Evolutionary conservation across 2,329 filamentous ascomycete genomes (phyloP).

Genomic region (Paecilomyces formosus): DNA sequence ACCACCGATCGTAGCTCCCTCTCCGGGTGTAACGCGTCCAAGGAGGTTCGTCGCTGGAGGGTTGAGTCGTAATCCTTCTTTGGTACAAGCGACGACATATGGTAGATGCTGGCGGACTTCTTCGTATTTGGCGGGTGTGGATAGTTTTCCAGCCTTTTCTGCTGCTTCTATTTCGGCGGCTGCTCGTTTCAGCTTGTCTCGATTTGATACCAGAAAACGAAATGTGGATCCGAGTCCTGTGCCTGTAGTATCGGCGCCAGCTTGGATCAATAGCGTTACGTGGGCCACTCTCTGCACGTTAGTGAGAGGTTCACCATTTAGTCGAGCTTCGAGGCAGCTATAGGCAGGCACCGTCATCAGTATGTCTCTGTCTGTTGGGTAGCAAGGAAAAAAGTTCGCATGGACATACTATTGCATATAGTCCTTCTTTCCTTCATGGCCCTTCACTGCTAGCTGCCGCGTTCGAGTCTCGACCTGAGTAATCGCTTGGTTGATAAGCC

Average conservation of each 20-base stretch:
- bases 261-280: slow-evolving; percentile 30
- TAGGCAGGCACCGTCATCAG: background rate
- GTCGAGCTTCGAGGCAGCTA: slow-evolving; percentile 26
- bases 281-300: slow-evolving; percentile 27
- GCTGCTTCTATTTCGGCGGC: slow-evolving; percentile 16
- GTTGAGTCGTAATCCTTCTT: slow-evolving; percentile 24
- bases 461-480: slow-evolving; percentile 23
- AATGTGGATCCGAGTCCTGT: slow-evolving; percentile 26
- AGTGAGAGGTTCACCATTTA: slow-evolving; percentile 20
- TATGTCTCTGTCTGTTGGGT: background rate
- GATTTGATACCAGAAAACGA: slow-evolving; percentile 17
- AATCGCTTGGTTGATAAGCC: slow-evolving; percentile 30
- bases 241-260: slow-evolving; percentile 28
- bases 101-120: slow-evolving; percentile 20
- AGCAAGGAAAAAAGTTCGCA: too few species aligned
- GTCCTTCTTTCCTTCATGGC: slow-evolving; percentile 16
- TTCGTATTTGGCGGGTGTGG: slow-evolving; percentile 10
- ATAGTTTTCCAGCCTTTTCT: slow-evolving; percentile 1
- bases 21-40: slow-evolving; percentile 18
- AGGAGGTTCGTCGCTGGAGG: slow-evolving; percentile 19
- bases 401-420: slow-evolving; percentile 25
- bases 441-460: slow-evolving; percentile 1
- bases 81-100: slow-evolving; percentile 28
- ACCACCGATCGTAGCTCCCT: slow-evolving; percentile 23
- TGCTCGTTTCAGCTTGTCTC: slow-evolving; percentile 3